Evolutionary conservation across 345 rosid genomes (phyloP), one percentile per base, ranked within the genome.

Genomic region (Crucihimalaya himalaica): DNA sequence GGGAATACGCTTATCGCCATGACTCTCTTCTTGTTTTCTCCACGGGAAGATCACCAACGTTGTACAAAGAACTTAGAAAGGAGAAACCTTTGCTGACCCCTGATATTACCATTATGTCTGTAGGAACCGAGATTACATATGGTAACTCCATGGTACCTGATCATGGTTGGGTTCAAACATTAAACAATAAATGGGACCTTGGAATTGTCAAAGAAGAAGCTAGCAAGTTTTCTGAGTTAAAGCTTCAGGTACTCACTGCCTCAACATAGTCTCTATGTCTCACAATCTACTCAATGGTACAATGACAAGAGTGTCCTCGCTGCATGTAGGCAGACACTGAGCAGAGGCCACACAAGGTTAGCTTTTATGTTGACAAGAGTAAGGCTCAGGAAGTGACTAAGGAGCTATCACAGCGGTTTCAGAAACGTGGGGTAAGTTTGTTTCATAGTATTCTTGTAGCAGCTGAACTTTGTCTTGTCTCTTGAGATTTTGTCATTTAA

Each of bases 51-150:
- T 94, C 98, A 11, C 96, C 95, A n/a, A 84, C 89, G 1, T 81
- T 89, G 25, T 89, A 89, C 81, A 87, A 86, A 48, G 63, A 85
- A 78, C 72, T 94, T 46, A 87, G 93, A 83, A 86, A 87, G 39
- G 89, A 91, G 82, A 94, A 86, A 55, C 97, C 98, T 73, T 83
- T 95, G 88, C 54, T 95, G 75, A 92, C 97, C 23, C 99, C 99
- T 6, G 99, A 95, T 71, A 86, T 95, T 51, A 86, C 97, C 27
- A 92, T 95, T 65, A 88, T 90, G 98, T 95, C 99, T 50, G 99
- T 95, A 63, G 99, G 99, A 66, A 95, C 98, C 11, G 99, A 95
- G 88, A 95, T 95, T 74, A 95, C 99, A 0, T 92, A 86, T 80
- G 99, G 99, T 37, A 81, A 74, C 73, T 73, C 86, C 18, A 86